Evolutionary conservation across 2,329 filamentous ascomycete genomes (phyloP), one percentile per base, ranked within the genome.

Genomic region (Waltergamsia citrina): DNA sequence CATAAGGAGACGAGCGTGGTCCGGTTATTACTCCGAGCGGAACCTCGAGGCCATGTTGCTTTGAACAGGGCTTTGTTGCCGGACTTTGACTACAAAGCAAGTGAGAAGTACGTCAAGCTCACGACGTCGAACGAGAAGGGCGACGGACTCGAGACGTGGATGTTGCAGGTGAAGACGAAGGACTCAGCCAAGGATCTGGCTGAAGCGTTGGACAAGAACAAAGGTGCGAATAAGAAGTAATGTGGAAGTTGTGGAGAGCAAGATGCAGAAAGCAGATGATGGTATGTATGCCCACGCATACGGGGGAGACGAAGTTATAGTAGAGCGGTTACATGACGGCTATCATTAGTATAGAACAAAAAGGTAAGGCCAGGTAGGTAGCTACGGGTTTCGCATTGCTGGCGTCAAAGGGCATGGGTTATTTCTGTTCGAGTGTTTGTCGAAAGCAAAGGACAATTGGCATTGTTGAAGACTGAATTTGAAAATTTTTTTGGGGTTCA

Each of bases 41-140:
- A 87, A 42, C 83, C 84, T 1, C 71, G 78, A 41, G 85, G 85
- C 12, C 73, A 81, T 25, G 65, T 90, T 30, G 71, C 81, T 4
- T 61, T 93, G 47, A 93, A 93, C 59, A 74, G 79, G 44, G 56
- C 65, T 15, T 55, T 88, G 32, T 56, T 85, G 22, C 61, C 74
- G 3, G 62, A 68, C n/a, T 57, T 78, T 34, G 63, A 65, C 5
- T 88, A 87, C 60, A 72, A 71, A 47, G 60, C 67, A 6, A 66
- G 69, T 19, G 62, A 64, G 9, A 82, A 79, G 56, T 77, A 72
- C 38, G 60, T 81, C 38, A 76, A 71, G 50, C 44, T 81, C 37
- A 63, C 65, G 9, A 67, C 72, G 5, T 68, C 75, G 1, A 69
- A 68, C 37, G 72, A 76, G 33, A 62, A 65, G 32, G 77, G 76